These are phyloP conservation scores for Amanita exitialis DNA, from an alignment of 768 basidiomycete genomes.

Conservation along the genomic window DNA sequence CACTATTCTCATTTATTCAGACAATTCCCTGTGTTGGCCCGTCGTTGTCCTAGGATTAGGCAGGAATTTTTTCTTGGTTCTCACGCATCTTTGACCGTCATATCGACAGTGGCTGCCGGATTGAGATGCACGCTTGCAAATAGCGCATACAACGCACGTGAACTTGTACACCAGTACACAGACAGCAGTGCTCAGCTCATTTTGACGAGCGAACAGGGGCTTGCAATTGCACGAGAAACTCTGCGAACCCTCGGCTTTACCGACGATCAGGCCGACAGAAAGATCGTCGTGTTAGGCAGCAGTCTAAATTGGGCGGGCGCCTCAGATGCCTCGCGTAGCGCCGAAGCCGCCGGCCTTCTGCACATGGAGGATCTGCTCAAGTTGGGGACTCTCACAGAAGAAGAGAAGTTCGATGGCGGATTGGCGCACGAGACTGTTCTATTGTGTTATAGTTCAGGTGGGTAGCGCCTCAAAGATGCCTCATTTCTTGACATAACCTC, in stretches of 20 bases:
- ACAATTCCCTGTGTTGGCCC: constrained; percentile 51
- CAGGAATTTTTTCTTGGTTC: constrained; percentile 10
- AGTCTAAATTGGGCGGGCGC: constrained; percentile 37
- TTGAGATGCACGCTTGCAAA: constrained; percentile 66
- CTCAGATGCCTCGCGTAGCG: constrained; percentile 16
- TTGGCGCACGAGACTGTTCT: constrained; percentile 49
- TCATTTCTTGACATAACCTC: background rate
- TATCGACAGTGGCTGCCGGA: constrained; percentile 47
- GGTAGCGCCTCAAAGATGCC: background rate
- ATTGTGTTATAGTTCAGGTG: constrained; percentile 49
- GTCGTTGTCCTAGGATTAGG: constrained; percentile 37
- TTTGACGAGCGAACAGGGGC: constrained; percentile 53
- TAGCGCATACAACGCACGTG: constrained; percentile 53
- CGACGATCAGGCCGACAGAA: constrained; percentile 34
- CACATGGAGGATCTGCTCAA: constrained; percentile 40
- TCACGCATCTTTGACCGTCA: constrained; percentile 6
- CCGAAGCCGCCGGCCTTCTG: constrained; percentile 22
- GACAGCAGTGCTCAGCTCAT: constrained; percentile 58
- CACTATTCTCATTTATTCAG: constrained; percentile 56
- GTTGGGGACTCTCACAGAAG: constrained; percentile 34
- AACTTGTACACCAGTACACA: constrained; percentile 62
- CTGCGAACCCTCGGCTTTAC: constrained; percentile 39
- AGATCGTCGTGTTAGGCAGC: constrained; percentile 49
- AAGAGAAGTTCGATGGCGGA: constrained; percentile 45
- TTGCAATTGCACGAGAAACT: constrained; percentile 46